Evolutionary conservation across 306 rosid species (phyloP), one percentile per base, ranked within the genome.

Genomic region (Lathyrus aphaca): DNA sequence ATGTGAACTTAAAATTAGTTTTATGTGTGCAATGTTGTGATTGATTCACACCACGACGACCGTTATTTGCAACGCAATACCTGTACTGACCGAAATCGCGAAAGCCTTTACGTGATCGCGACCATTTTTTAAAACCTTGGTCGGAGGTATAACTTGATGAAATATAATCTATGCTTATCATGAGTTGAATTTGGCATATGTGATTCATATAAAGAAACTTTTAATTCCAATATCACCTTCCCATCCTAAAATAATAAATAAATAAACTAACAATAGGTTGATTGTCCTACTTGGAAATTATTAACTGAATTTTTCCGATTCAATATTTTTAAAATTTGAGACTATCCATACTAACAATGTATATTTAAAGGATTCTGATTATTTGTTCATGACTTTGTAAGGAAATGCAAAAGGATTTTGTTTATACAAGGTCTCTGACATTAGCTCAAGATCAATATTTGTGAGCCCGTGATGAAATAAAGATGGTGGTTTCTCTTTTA

Each of bases 371-470:
- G 56, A 45, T 62, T 66, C 75, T 66, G 43, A 65, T 60, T 61
- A 53, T 66, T 55, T 23, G 54, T 51, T 42, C n/a, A 60, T 62
- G 72, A 72, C 56, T 60, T 64, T 61, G 35, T 58, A 59, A 92
- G 98, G 88, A 88, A 66, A 86, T 93, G 98, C 85, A 97, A 61
- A 93, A 90, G 86, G 97, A 94, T 88, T 94, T 83, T 82, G 87
- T 50, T 61, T 89, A 88, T 80, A 93, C 98, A 68, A 87, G 98
- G 81, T 84, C 94, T 74, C 81, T 94, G 80, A 92, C 97, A 62
- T 80, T 76, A 80, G 96, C 97, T 63, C 98, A 94, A 85, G 92
- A 92, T 75, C 96, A 90, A 78, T 84, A 85, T 81, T 79, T 94
- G 75, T 87, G 87, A 67, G 95, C 98, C 38, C 92, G 90, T 79